These are phyloP conservation scores for Aureobasidium sp. DNA, from an alignment of 2,329 filamentous ascomycete species.

Conservation along the genomic window DNA sequence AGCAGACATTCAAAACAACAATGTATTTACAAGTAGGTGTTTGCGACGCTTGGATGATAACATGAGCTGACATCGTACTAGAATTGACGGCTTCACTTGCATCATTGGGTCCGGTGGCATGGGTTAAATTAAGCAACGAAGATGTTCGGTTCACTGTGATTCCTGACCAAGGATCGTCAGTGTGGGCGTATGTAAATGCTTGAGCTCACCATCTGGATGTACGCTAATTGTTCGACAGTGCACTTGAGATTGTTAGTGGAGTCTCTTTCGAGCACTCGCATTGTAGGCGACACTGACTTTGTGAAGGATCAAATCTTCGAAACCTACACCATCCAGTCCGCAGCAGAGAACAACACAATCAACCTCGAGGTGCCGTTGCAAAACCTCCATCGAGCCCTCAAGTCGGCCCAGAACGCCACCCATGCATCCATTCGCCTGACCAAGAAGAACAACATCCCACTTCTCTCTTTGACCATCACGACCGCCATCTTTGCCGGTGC, in stretches of 20 bases:
- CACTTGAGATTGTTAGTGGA: slow-evolving; percentile 35
- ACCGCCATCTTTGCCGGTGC: slow-evolving; percentile 54
- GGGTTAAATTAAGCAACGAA: slow-evolving; percentile 82
- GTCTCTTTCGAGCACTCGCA: not conserved
- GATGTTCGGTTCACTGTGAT: slow-evolving; percentile 92
- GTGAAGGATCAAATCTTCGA: slow-evolving; percentile 72
- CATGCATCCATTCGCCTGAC: slow-evolving; percentile 82
- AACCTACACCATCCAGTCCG: slow-evolving; percentile 77
- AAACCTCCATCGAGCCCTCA: slow-evolving; percentile 82
- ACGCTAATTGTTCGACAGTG: slow-evolving; percentile 25
- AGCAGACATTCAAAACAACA: slow-evolving; percentile 45
- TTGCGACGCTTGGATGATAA: slow-evolving; percentile 11
- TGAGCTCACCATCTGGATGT: not conserved
- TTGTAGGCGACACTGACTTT: slow-evolving; percentile 15
- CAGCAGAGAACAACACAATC: slow-evolving; percentile 76
- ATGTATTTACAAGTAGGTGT: slow-evolving; percentile 46
- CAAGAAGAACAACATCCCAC: slow-evolving; percentile 80
- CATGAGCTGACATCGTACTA: slow-evolving; percentile 25
- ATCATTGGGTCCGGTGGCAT: slow-evolving; percentile 73
- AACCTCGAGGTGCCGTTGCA: slow-evolving; percentile 92
- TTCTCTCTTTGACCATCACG: slow-evolving; percentile 84
- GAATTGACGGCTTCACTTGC: slow-evolving; percentile 57
- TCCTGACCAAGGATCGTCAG: slow-evolving; percentile 87
- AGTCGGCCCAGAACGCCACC: slow-evolving; percentile 73
- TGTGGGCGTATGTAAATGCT: slow-evolving; percentile 70